phyloP scores from a whole-genome alignment of 148 eudicot genomes.

The Chenopodium album region DNA sequence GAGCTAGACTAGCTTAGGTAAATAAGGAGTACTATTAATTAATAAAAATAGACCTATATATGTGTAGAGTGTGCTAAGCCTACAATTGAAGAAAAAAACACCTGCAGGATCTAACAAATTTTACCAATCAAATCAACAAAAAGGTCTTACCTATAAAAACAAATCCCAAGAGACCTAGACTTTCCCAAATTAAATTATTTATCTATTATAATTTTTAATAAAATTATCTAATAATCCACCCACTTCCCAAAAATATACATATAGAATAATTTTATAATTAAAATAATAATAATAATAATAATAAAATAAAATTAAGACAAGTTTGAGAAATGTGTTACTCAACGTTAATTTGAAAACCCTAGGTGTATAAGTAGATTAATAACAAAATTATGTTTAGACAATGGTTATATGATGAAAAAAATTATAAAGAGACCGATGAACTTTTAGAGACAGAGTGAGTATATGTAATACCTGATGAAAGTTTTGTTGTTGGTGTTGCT shows the following conservation, averaged over 20 bases:
- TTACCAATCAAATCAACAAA: slow-evolving; percentile 23
- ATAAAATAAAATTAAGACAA: too few relatives aligned
- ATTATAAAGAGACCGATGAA: too few relatives aligned
- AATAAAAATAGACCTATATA: not conserved
- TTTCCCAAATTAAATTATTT: not conserved
- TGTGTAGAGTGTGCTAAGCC: slow-evolving; percentile 13
- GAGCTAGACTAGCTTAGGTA: slow-evolving; percentile 13
- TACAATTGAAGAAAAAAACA: slow-evolving; percentile 14
- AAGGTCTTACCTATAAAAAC: slow-evolving; percentile 17
- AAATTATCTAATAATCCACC: not conserved
- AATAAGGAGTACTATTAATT: too few relatives aligned
- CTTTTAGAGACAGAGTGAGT: too few relatives aligned
- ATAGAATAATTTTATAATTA: too few relatives aligned
- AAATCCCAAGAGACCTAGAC: slow-evolving; percentile 26
- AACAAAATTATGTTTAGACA: too few relatives aligned
- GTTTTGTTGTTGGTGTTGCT: slow-evolving; percentile 19
- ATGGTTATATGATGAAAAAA: too few relatives aligned
- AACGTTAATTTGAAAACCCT: not conserved
- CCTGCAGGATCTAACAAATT: slow-evolving; percentile 18
- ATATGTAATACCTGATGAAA: slow-evolving; percentile 18
- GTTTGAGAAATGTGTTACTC: too few relatives aligned
- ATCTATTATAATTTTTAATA: too few relatives aligned
- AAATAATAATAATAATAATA: too few relatives aligned
- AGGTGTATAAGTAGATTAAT: not conserved
- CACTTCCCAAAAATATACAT: not conserved